Evolutionary conservation across 2,329 filamentous ascomycete genomes (phyloP).

Genomic region (Colletotrichum sp.): DNA sequence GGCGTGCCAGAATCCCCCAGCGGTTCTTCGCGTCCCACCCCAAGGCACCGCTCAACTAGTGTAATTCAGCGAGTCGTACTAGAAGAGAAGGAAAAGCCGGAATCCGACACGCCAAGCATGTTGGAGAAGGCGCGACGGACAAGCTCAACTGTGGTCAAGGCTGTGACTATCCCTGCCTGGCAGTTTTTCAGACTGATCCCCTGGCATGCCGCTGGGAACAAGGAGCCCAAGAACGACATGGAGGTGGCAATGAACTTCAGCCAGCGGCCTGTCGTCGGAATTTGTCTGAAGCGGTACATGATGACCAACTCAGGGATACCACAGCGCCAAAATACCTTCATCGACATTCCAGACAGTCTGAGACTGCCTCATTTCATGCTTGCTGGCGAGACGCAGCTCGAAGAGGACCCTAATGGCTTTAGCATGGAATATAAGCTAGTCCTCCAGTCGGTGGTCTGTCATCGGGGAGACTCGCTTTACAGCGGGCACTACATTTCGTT

Average conservation of each 20-base stretch:
- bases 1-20: slow-evolving; percentile 25
- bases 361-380: slow-evolving; percentile 89
- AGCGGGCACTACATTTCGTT: slow-evolving; percentile 93
- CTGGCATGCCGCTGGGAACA: slow-evolving; percentile 75
- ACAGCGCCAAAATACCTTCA: slow-evolving; percentile 76
- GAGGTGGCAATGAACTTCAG: slow-evolving; percentile 92
- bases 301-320: slow-evolving; percentile 74
- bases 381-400: slow-evolving; percentile 73
- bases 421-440: slow-evolving; percentile 93
- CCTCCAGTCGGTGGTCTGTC: slow-evolving; percentile 90
- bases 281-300: slow-evolving; percentile 90
- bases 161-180: slow-evolving; percentile 95
- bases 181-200: slow-evolving; percentile 95
- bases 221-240: slow-evolving; percentile 66
- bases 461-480: slow-evolving; percentile 83
- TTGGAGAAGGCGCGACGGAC: slow-evolving; percentile 48
- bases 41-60: slow-evolving; percentile 59
- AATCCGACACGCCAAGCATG: slow-evolving; percentile 45
- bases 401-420: slow-evolving; percentile 64
- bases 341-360: slow-evolving; percentile 85
- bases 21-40: slow-evolving; percentile 33
- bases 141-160: slow-evolving; percentile 66
- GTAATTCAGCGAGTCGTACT: slow-evolving; percentile 66
- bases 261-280: slow-evolving; percentile 83
- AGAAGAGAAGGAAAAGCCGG: slow-evolving; percentile 52